These are phyloP conservation scores for Hyphodiscus sp. DNA, from an alignment of 2,329 filamentous ascomycete species.

Conservation along the genomic window DNA sequence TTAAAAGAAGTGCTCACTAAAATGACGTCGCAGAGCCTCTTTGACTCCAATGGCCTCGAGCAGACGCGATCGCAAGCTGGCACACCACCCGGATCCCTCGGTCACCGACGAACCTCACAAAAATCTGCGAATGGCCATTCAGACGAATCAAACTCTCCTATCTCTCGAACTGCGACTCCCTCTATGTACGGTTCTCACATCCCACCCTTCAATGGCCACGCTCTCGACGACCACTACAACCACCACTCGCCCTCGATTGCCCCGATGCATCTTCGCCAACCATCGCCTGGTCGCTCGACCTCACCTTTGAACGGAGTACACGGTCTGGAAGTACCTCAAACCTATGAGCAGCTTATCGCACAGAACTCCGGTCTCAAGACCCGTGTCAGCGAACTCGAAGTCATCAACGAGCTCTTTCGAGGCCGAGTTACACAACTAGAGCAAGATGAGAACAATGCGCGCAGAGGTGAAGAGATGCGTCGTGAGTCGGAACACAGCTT, in stretches of 20 bases:
- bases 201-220: conserved; percentile 69
- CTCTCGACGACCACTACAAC: conserved; percentile 59
- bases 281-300: conserved; percentile 52
- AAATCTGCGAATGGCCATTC: conserved; percentile 66
- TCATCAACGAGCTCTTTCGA: conserved; percentile 82
- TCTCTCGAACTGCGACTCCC: conserved; percentile 74
- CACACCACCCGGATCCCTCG: conserved; percentile 43
- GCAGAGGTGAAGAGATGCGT: conserved; percentile 52
- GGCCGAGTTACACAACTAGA: conserved; percentile 71
- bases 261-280: conserved; percentile 45
- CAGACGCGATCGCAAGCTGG: conserved; percentile 49
- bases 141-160: conserved; percentile 70
- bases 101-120: conserved; percentile 60
- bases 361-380: conserved; percentile 88
- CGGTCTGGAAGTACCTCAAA: conserved; percentile 64
- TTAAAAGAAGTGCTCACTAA: conserved; percentile 20
- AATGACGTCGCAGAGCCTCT: conserved; percentile 26
- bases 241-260: conserved; percentile 48
- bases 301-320: conserved; percentile 47
- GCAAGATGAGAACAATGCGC: conserved; percentile 63
- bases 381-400: conserved; percentile 86
- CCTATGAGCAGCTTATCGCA: conserved; percentile 72
- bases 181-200: conserved; percentile 69
- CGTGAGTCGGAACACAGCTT: conserved; percentile 49
- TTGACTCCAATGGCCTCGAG: conserved; percentile 53